phyloP scores from a whole-genome alignment of 2,329 filamentous ascomycete species.

The Pleoardoris graminearum region DNA sequence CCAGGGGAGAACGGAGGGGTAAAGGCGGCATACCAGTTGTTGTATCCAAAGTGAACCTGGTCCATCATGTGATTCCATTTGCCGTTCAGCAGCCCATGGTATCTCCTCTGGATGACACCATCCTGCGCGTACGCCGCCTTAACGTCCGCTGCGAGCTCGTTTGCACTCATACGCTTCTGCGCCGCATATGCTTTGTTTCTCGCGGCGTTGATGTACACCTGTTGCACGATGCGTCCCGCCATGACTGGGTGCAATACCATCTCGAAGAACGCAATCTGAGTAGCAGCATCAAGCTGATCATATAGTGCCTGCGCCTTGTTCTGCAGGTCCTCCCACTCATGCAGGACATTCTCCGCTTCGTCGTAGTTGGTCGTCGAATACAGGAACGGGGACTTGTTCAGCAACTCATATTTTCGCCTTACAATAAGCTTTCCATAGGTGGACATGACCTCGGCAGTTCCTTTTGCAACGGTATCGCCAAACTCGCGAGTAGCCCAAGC shows the following conservation, averaged over 20 bases:
- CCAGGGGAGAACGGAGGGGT: constrained; percentile 31
- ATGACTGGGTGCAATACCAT: constrained; percentile 61
- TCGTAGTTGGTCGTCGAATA: constrained; percentile 59
- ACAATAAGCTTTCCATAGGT: constrained; percentile 59
- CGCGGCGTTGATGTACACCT: constrained; percentile 27
- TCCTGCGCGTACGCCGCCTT: constrained; percentile 25
- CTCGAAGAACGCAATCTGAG: constrained; percentile 63
- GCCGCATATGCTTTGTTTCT: constrained; percentile 27
- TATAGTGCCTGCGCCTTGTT: constrained; percentile 59
- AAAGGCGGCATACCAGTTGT: constrained; percentile 25
- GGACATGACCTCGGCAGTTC: constrained; percentile 56
- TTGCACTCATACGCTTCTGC: constrained; percentile 32
- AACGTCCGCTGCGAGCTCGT: constrained; percentile 27
- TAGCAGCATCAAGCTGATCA: constrained; percentile 52
- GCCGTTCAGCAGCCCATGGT: constrained; percentile 28
- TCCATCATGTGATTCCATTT: constrained; percentile 39
- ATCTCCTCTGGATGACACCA: constrained; percentile 25
- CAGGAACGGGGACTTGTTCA: constrained; percentile 60
- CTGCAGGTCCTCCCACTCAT: constrained; percentile 57
- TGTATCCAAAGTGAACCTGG: constrained; percentile 34
- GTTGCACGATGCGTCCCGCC: constrained; percentile 58
- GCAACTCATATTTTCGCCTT: constrained; percentile 62
- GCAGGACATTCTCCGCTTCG: constrained; percentile 60
- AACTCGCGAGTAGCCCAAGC: constrained; percentile 63
- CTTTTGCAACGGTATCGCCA: constrained; percentile 48